Percentiles rank a stretch among this genome's conserved stretches.
phyloP scores from a whole-genome alignment of 2,329 filamentous ascomycete genomes.

The Pseudopyricularia cyperi region DNA sequence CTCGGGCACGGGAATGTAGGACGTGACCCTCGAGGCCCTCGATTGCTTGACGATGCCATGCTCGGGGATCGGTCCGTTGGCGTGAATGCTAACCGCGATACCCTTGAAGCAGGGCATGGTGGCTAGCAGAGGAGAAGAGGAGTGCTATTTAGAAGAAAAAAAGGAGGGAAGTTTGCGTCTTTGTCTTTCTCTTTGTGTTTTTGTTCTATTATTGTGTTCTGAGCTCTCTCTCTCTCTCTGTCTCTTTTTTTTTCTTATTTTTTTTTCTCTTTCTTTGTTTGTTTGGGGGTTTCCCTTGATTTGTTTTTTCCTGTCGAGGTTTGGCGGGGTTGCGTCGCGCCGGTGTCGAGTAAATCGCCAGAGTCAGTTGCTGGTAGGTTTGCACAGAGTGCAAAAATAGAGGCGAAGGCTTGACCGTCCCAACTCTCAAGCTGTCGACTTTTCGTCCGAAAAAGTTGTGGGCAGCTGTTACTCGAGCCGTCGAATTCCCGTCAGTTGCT shows the following conservation, averaged over 20 bases:
- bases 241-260: not conserved
- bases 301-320: not conserved
- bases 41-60: conserved; percentile 92
- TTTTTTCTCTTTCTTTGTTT: too few species aligned
- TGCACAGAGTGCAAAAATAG: too few species aligned
- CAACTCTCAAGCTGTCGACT: not conserved
- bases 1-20: conserved; percentile 91
- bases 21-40: conserved; percentile 81
- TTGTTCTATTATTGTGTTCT: not conserved
- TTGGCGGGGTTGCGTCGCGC: not conserved
- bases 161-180: not conserved
- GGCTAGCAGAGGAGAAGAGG: not conserved
- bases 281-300: too few species aligned
- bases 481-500: too few species aligned
- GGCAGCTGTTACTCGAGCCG: not conserved
- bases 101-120: conserved; percentile 96
- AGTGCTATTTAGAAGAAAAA: not conserved
- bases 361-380: too few species aligned
- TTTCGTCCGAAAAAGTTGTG: not conserved
- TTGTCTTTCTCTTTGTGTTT: not conserved
- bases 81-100: conserved; percentile 94
- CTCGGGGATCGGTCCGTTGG: conserved; percentile 70
- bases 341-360: not conserved
- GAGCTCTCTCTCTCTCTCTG: not conserved
- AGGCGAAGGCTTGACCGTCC: too few species aligned